These are phyloP conservation scores for Avena insularis DNA, from an alignment of 176 grass and related monocot genomes.

Conservation along the genomic window DNA sequence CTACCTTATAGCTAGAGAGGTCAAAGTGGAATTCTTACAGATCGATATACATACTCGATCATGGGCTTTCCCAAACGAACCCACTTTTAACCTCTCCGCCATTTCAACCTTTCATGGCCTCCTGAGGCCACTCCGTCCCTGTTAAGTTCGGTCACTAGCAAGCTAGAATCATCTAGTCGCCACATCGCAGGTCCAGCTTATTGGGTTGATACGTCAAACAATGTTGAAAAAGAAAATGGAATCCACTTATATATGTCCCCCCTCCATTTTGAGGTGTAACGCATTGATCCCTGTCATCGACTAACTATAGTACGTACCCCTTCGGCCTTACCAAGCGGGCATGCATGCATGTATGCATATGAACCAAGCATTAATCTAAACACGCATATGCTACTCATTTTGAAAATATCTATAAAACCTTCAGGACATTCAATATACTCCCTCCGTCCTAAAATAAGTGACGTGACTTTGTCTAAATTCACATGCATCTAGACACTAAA, in stretches of 20 bases:
- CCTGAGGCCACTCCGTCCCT: slow-evolving; percentile 19
- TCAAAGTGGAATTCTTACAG: slow-evolving; percentile 28
- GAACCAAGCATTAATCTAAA: neutral
- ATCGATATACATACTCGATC: neutral
- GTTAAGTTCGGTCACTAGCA: slow-evolving; percentile 15
- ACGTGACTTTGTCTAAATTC: too few relatives aligned
- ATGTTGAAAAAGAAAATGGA: neutral
- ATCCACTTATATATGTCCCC: slow-evolving; percentile 36
- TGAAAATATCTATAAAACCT: neutral
- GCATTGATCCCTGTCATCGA: slow-evolving; percentile 24
- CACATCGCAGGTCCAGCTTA: slow-evolving; percentile 22
- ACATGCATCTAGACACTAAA: too few relatives aligned
- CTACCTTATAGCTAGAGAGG: neutral
- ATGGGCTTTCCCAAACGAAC: neutral
- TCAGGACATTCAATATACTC: neutral
- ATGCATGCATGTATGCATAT: neutral
- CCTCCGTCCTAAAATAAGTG: too few relatives aligned
- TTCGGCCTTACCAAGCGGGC: slow-evolving; percentile 8
- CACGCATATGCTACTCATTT: neutral
- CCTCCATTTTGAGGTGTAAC: slow-evolving; percentile 24
- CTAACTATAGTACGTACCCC: slow-evolving; percentile 29
- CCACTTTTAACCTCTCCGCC: neutral
- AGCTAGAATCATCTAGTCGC: slow-evolving; percentile 23
- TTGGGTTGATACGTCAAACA: slow-evolving; percentile 32
- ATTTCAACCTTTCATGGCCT: slow-evolving; percentile 48